Percentiles rank a stretch among this genome's conserved stretches.
phyloP scores from a whole-genome alignment of 805 yeast species.

The Torulaspora franciscae region DNA sequence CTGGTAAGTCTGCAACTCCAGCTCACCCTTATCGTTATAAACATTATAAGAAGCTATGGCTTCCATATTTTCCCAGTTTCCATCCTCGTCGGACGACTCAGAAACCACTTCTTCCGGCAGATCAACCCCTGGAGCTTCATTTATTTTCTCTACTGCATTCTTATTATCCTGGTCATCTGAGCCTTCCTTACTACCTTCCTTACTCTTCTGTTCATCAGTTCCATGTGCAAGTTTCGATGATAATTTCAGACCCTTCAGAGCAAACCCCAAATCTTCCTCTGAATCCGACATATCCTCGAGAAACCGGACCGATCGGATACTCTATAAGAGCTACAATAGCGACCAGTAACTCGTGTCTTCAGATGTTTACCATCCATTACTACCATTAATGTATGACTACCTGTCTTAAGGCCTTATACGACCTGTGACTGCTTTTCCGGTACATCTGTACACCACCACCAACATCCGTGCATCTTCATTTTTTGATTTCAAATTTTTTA shows the following conservation, averaged over 20 bases:
- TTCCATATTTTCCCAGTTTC: constrained; percentile 82
- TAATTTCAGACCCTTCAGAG: constrained; percentile 28
- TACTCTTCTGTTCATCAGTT: background rate
- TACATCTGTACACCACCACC: background rate
- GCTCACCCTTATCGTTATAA: constrained; percentile 74
- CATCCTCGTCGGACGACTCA: constrained; percentile 39
- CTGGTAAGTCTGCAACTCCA: constrained; percentile 40
- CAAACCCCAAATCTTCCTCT: constrained; percentile 28
- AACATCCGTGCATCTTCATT: constrained; percentile 8
- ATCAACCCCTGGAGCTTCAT: background rate
- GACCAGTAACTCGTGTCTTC: background rate
- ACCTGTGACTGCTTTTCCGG: background rate
- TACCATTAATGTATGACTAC: background rate
- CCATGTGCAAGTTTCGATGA: constrained; percentile 8
- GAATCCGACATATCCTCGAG: constrained; percentile 17
- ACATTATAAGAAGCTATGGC: constrained; percentile 71
- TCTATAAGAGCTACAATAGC: background rate
- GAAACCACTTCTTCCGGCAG: constrained; percentile 10
- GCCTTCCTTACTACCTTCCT: background rate
- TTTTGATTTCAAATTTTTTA: no score
- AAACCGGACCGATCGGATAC: background rate
- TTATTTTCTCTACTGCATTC: background rate
- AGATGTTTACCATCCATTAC: background rate
- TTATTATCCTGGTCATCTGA: background rate
- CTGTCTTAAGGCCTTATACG: background rate